Percentiles rank a stretch among this genome's conserved stretches.
phyloP scores from a whole-genome alignment of 2,329 filamentous ascomycete genomes.

The Colletotrichum camelliae region DNA sequence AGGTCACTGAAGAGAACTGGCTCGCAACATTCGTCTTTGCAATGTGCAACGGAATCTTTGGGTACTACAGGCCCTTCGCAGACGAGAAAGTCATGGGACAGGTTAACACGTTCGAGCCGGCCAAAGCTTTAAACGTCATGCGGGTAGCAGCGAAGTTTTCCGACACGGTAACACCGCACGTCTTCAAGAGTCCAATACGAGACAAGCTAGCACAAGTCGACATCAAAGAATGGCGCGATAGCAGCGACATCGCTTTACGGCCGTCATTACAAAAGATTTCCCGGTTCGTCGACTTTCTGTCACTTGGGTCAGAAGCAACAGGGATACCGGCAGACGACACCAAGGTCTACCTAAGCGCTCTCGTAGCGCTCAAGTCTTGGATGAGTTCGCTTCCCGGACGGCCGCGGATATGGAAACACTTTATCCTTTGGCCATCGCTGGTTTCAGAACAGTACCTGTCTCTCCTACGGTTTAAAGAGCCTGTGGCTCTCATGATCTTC shows the following conservation, averaged over 20 bases:
- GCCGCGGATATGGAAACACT: constrained; percentile 21
- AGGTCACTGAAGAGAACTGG: constrained; percentile 23
- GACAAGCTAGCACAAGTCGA: constrained; percentile 17
- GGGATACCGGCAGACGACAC: not conserved
- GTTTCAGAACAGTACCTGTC: constrained; percentile 17
- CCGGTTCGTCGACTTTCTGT: constrained; percentile 9
- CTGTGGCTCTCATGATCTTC: constrained; percentile 19
- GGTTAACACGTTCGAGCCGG: constrained; percentile 5
- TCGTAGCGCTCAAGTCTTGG: constrained; percentile 14
- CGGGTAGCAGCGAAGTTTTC: constrained; percentile 17
- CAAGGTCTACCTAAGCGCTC: not conserved
- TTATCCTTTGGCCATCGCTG: constrained; percentile 20
- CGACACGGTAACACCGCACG: constrained; percentile 9
- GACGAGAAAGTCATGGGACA: constrained; percentile 20
- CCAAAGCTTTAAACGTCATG: constrained; percentile 13
- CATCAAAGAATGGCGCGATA: constrained; percentile 6
- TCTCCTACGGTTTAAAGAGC: constrained; percentile 3
- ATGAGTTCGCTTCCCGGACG: constrained; percentile 9
- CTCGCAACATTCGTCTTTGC: constrained; percentile 17
- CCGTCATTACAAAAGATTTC: constrained; percentile 1
- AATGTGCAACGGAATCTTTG: constrained; percentile 23
- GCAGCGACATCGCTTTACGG: not conserved
- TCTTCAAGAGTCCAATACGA: constrained; percentile 17
- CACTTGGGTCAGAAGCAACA: not conserved
- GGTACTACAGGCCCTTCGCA: constrained; percentile 20